phyloP scores from a whole-genome alignment of 2,329 filamentous ascomycete genomes.

The Sclerotinia minor region DNA sequence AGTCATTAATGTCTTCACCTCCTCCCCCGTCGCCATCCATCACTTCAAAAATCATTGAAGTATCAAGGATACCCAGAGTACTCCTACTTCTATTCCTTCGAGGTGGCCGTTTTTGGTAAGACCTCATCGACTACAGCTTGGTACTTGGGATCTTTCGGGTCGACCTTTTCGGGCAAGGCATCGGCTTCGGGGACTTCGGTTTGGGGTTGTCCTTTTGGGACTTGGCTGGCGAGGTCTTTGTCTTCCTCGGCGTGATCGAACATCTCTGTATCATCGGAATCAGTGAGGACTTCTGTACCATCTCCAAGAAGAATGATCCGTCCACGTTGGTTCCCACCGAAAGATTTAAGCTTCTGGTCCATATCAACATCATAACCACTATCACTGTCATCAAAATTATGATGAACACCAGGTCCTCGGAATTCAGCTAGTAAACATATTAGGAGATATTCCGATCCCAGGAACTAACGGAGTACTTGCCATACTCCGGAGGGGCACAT shows the following conservation, averaged over 20 bases:
- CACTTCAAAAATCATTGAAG: slow-evolving; percentile 13
- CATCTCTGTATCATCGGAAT: slow-evolving; percentile 88
- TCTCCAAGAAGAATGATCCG: slow-evolving; percentile 94
- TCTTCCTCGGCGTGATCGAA: slow-evolving; percentile 87
- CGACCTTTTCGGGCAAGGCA: slow-evolving; percentile 28
- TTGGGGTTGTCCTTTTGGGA: slow-evolving; percentile 59
- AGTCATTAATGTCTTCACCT: slow-evolving; percentile 25
- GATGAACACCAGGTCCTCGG: slow-evolving; percentile 77
- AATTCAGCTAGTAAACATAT: slow-evolving; percentile 66
- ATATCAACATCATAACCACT: slow-evolving; percentile 75
- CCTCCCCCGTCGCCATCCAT: slow-evolving; percentile 18
- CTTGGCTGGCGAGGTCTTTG: slow-evolving; percentile 81
- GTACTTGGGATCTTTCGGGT: slow-evolving; percentile 33
- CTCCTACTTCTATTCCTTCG: slow-evolving; percentile 21
- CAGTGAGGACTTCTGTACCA: slow-evolving; percentile 87
- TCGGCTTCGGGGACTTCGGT: slow-evolving; percentile 22
- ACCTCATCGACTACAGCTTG: slow-evolving; percentile 31
- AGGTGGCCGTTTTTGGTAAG: slow-evolving; percentile 16
- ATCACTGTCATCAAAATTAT: slow-evolving; percentile 79
- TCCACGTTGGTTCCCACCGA: slow-evolving; percentile 70
- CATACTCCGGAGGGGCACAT: slow-evolving; percentile 98
- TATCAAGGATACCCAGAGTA: not conserved
- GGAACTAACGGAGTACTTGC: slow-evolving; percentile 53
- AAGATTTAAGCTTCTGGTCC: slow-evolving; percentile 62
- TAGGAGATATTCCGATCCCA: slow-evolving; percentile 32